A percentile compares a stretch with the other conserved stretches of the same genome.
Conservation (phyloP, 176 grass and related monocot genomes). For the Triticum timopheevii region DNA sequence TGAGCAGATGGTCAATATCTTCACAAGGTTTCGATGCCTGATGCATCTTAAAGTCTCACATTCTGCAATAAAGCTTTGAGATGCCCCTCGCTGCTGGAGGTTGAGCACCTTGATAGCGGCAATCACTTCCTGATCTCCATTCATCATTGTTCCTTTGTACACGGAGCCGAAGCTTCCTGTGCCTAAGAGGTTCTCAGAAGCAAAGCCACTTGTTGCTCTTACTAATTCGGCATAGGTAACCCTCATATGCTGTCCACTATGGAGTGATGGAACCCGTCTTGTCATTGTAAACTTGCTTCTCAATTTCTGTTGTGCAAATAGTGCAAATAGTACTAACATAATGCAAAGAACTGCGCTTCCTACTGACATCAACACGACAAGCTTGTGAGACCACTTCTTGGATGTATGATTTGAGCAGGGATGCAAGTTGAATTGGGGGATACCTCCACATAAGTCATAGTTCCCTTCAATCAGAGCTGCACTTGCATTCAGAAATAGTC, state of each 20-base stretch:
- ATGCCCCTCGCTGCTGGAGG: slow-evolving; percentile 10
- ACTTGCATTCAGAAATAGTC: slow-evolving; percentile 41
- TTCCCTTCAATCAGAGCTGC: slow-evolving; percentile 31
- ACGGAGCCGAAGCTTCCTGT: slow-evolving; percentile 29
- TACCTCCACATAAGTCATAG: slow-evolving; percentile 39
- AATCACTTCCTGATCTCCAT: not conserved
- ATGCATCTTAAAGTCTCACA: slow-evolving; percentile 17
- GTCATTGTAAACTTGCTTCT: not conserved
- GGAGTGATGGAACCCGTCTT: not conserved
- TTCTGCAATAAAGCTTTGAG: slow-evolving; percentile 28
- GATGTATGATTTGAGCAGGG: not conserved
- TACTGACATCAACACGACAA: not conserved
- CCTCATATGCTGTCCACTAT: not conserved
- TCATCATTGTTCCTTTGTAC: slow-evolving; percentile 10
- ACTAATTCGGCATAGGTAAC: slow-evolving; percentile 24
- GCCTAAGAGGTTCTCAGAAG: slow-evolving; percentile 11
- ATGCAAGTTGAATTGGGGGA: slow-evolving; percentile 19
- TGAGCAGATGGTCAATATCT: slow-evolving; percentile 22
- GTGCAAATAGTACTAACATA: not conserved
- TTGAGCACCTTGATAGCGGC: slow-evolving; percentile 30
- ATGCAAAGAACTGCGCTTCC: not conserved
- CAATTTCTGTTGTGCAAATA: not conserved
- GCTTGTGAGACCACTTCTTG: not conserved
- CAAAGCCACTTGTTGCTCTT: slow-evolving; percentile 23
- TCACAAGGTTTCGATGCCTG: slow-evolving; percentile 30